phyloP scores from a whole-genome alignment of 192 early-diverging fungal genomes.

The Gryganskiella cystojenkinii region DNA sequence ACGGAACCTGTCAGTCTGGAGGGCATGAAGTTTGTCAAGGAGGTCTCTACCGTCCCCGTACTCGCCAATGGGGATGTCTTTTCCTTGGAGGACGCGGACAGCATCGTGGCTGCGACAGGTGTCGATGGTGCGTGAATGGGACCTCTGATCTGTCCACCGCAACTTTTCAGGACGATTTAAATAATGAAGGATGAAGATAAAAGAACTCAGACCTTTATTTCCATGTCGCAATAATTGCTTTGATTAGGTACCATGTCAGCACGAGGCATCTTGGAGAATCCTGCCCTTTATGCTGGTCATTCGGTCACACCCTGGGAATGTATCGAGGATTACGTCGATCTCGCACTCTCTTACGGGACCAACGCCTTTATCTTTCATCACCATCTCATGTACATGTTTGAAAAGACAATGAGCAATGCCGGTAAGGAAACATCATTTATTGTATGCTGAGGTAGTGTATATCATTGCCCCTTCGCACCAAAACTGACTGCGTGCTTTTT shows the following conservation, averaged over 20 bases:
- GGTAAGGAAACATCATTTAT: too few species aligned
- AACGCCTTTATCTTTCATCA: constrained; percentile 91
- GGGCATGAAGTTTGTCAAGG: constrained; percentile 85
- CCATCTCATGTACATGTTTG: constrained; percentile 97
- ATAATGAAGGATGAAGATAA: background rate
- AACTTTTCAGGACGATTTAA: background rate
- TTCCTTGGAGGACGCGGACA: constrained; percentile 76
- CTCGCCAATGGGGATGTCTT: constrained; percentile 93
- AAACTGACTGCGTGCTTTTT: background rate
- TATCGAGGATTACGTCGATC: constrained; percentile 78
- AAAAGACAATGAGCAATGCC: constrained; percentile 80
- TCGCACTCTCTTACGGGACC: constrained; percentile 82
- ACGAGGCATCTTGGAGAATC: constrained; percentile 90
- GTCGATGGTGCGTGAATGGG: constrained; percentile 81
- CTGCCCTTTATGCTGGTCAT: constrained; percentile 91
- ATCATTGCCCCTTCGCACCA: too few species aligned
- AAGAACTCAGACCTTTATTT: background rate
- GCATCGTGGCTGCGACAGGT: constrained; percentile 78
- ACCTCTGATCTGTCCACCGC: too few species aligned
- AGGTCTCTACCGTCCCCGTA: constrained; percentile 81
- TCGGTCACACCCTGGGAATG: constrained; percentile 82
- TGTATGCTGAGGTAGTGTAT: too few species aligned
- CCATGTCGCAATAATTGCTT: background rate
- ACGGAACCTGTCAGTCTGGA: constrained; percentile 85
- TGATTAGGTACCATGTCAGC: constrained; percentile 86